Evolutionary conservation across 257 asterid species (phyloP).

Genomic region (Pogostemon cablin): DNA sequence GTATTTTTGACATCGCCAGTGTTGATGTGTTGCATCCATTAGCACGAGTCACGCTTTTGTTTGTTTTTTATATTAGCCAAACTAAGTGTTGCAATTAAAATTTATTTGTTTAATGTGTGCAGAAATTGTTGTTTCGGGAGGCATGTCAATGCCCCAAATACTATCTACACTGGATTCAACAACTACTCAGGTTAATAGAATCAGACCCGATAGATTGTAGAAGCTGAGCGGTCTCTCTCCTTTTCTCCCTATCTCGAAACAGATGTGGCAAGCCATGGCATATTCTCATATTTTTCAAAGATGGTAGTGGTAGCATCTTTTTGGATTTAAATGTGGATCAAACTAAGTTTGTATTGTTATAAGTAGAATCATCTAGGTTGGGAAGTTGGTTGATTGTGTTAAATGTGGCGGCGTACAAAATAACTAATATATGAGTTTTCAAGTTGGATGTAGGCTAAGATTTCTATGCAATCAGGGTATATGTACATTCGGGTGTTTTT

Average conservation of each 20-base stretch:
- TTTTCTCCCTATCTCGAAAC: background rate
- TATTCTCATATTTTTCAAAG: constrained; percentile 20
- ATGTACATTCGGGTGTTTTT: too few species aligned
- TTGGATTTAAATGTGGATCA: constrained; percentile 32
- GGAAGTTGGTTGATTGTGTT: constrained; percentile 19
- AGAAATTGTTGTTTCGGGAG: constrained; percentile 77
- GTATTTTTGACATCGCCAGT: background rate
- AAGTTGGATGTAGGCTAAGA: background rate
- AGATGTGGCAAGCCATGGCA: constrained; percentile 25
- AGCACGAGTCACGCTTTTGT: background rate
- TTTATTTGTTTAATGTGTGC: constrained; percentile 34
- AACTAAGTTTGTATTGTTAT: constrained; percentile 35
- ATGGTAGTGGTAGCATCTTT: constrained; percentile 26
- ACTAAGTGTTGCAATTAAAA: constrained; percentile 23
- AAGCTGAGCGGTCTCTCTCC: constrained; percentile 33
- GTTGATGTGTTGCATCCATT: background rate
- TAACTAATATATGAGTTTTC: background rate
- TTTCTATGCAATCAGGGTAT: too few species aligned
- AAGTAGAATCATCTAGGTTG: constrained; percentile 31
- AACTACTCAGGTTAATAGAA: constrained; percentile 47
- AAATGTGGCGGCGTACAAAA: constrained; percentile 29
- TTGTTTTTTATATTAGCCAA: background rate
- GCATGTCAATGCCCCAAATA: constrained; percentile 79
- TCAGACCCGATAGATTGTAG: constrained; percentile 46
- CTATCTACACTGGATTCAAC: constrained; percentile 59